Evolutionary conservation across 2,329 filamentous ascomycete genomes (phyloP).

Genomic region (Cyphellophora attinorum): DNA sequence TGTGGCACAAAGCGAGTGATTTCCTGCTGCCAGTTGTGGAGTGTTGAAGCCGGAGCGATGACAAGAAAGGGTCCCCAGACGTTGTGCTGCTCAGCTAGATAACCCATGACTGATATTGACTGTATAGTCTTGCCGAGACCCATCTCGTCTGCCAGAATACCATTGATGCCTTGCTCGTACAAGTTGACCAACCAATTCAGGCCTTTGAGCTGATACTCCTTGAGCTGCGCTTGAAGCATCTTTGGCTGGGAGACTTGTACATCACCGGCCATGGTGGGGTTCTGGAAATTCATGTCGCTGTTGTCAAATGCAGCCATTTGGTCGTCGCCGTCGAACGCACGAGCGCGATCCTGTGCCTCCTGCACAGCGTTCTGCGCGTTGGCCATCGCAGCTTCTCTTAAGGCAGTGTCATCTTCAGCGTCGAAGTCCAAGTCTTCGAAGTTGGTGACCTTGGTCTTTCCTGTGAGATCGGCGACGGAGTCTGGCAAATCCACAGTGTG

Average conservation of each 20-base stretch:
- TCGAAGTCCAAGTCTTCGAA: constrained; percentile 96
- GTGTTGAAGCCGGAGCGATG: constrained; percentile 86
- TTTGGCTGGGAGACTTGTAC: constrained; percentile 92
- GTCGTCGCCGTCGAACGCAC: constrained; percentile 71
- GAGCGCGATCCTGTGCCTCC: constrained; percentile 84
- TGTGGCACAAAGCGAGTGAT: constrained; percentile 89
- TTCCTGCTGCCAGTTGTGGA: constrained; percentile 99
- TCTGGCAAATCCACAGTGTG: constrained; percentile 39
- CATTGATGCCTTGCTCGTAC: constrained; percentile 99
- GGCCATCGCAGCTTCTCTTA: constrained; percentile 78
- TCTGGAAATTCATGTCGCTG: constrained; percentile 99
- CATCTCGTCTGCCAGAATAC: constrained; percentile 98
- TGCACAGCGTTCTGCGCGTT: constrained; percentile 95
- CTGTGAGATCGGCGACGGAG: constrained; percentile 35
- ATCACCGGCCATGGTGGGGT: constrained; percentile 87
- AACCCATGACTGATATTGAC: constrained; percentile 98
- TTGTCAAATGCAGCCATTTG: constrained; percentile 72
- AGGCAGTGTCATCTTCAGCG: constrained; percentile 75
- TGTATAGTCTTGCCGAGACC: constrained; percentile 98
- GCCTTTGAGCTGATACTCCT: constrained; percentile 98
- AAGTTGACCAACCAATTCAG: constrained; percentile 98
- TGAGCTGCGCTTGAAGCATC: constrained; percentile 85
- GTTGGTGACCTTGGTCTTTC: constrained; percentile 66
- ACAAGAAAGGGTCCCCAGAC: constrained; percentile 98
- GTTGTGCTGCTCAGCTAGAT: constrained; percentile 91